Evolutionary conservation across 2,329 filamentous ascomycete genomes (phyloP).

Genomic region (Trichoderma gracile): DNA sequence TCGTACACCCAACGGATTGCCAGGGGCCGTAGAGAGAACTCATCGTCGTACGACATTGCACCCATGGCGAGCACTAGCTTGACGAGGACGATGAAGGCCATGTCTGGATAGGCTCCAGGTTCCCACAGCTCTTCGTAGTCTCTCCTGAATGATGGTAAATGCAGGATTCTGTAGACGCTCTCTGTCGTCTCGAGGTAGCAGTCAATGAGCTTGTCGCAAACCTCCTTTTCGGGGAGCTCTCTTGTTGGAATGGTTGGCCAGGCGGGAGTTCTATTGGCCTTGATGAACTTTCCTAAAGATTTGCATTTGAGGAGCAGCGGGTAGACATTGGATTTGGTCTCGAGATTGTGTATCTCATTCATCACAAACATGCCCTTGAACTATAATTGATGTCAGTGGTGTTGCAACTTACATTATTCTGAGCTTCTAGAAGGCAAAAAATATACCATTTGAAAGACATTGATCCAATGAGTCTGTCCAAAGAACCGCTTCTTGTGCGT

Average conservation of each 20-base stretch:
- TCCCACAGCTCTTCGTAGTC: conserved; percentile 55
- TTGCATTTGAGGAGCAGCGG: conserved; percentile 53
- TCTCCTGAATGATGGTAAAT: conserved; percentile 51
- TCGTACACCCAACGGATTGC: conserved; percentile 61
- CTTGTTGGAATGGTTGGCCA: conserved; percentile 48
- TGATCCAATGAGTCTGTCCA: conserved; percentile 60
- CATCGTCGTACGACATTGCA: conserved; percentile 50
- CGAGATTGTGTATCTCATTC: conserved; percentile 45
- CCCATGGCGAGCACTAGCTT: conserved; percentile 62
- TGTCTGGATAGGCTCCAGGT: conserved; percentile 35
- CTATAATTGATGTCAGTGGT: conserved; percentile 33
- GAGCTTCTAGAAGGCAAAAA: no score
- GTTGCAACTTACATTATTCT: not conserved
- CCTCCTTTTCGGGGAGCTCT: conserved; percentile 48
- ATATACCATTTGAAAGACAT: conserved; percentile 46
- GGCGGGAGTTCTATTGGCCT: conserved; percentile 47
- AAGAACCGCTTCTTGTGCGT: conserved; percentile 58
- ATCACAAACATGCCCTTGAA: conserved; percentile 47
- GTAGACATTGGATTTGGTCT: conserved; percentile 41
- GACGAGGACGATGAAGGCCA: conserved; percentile 55
- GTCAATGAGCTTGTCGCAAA: conserved; percentile 51
- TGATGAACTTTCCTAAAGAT: conserved; percentile 53
- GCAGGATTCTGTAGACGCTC: conserved; percentile 50
- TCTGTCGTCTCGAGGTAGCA: conserved; percentile 53
- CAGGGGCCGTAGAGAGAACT: conserved; percentile 50